Conservation (phyloP, 2,329 filamentous ascomycete genomes). For the Volutella citrinella region DNA sequence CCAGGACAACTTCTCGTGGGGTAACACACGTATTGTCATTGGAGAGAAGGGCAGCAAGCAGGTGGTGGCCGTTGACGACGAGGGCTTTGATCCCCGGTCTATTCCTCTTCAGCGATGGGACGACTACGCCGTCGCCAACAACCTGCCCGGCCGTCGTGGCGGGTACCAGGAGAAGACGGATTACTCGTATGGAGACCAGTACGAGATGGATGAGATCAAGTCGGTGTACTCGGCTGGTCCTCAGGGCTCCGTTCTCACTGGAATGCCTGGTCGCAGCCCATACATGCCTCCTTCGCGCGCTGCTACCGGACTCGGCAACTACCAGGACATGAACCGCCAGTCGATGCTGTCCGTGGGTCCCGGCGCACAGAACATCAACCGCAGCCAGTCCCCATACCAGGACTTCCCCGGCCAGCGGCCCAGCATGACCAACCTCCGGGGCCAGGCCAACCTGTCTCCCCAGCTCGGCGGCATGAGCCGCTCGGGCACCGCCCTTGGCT, state of each 20-base stretch:
- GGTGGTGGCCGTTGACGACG: slow-evolving; percentile 80
- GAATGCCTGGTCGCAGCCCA: slow-evolving; percentile 68
- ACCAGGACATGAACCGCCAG: slow-evolving; percentile 62
- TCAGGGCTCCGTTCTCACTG: slow-evolving; percentile 83
- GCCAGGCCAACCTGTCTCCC: slow-evolving; percentile 47
- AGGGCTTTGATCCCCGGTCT: slow-evolving; percentile 84
- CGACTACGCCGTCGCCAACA: slow-evolving; percentile 84
- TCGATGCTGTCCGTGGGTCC: slow-evolving; percentile 67
- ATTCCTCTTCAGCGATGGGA: slow-evolving; percentile 97
- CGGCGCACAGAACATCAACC: slow-evolving; percentile 41
- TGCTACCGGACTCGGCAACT: slow-evolving; percentile 44
- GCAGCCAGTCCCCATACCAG: slow-evolving; percentile 56
- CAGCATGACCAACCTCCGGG: slow-evolving; percentile 61
- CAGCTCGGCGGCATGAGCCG: slow-evolving; percentile 33
- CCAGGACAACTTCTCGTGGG: slow-evolving; percentile 98
- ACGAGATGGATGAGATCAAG: slow-evolving; percentile 98
- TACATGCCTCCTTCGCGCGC: slow-evolving; percentile 75
- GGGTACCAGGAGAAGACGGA: slow-evolving; percentile 62
- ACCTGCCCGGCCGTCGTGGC: slow-evolving; percentile 86
- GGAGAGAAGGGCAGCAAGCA: slow-evolving; percentile 91
- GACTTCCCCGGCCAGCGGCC: slow-evolving; percentile 49
- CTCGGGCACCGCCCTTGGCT: slow-evolving; percentile 47
- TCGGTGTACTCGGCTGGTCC: slow-evolving; percentile 92
- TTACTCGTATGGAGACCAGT: slow-evolving; percentile 69
- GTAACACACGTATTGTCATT: slow-evolving; percentile 95